Evolutionary conservation across 371 early-diverging fungal genomes (phyloP).

Genomic region (Mycotypha africana): DNA sequence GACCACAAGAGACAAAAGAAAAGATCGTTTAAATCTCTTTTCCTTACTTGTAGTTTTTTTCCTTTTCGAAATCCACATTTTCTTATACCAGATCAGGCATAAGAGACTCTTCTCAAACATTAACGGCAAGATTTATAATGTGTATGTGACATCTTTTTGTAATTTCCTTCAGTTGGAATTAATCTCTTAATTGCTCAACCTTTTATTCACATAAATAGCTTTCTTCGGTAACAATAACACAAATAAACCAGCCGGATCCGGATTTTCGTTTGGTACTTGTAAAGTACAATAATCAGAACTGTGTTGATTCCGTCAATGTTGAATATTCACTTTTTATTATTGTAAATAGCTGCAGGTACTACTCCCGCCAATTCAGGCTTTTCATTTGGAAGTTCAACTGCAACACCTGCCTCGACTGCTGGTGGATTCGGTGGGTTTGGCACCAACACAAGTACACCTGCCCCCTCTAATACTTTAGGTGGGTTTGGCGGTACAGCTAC

Average conservation of each 20-base stretch:
- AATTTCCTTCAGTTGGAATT: too few species aligned
- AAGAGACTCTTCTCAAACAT: too few species aligned
- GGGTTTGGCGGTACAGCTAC: slow-evolving; percentile 4
- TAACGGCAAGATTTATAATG: too few species aligned
- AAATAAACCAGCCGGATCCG: slow-evolving; percentile 22
- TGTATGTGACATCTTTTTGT: too few species aligned
- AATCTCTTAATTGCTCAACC: neutral
- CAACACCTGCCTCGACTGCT: slow-evolving; percentile 8
- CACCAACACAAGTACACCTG: slow-evolving; percentile 4
- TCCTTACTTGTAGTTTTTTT: too few species aligned
- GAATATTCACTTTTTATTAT: neutral
- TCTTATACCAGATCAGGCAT: too few species aligned
- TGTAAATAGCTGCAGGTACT: neutral
- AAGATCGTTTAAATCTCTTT: too few species aligned
- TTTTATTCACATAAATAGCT: slow-evolving; percentile 9
- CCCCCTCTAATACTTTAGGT: slow-evolving; percentile 6
- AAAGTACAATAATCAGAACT: neutral
- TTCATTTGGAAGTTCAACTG: slow-evolving; percentile 15
- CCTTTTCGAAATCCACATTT: too few species aligned
- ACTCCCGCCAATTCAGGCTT: slow-evolving; percentile 7
- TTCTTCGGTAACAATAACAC: slow-evolving; percentile 26
- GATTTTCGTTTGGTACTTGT: slow-evolving; percentile 14
- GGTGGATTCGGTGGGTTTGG: slow-evolving; percentile 15
- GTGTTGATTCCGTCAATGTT: neutral
- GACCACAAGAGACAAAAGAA: too few species aligned